Conservation (phyloP, 768 basidiomycete species). For the Suillus tomentosus region DNA sequence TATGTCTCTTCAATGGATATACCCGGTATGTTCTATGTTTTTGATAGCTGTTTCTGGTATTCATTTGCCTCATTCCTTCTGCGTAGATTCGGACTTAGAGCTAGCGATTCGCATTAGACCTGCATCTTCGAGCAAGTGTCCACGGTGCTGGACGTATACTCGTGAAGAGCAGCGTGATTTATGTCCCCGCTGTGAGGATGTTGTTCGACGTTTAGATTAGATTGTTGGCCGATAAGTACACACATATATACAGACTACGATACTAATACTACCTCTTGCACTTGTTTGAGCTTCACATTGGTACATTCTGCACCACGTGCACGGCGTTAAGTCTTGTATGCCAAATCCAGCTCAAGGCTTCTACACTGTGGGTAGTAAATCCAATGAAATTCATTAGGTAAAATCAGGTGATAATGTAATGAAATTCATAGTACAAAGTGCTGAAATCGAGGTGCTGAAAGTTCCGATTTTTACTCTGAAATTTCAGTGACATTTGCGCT, state of each 20-base stretch:
- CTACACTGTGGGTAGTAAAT: too few relatives aligned
- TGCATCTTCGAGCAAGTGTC: conserved; percentile 70
- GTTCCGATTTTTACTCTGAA: too few relatives aligned
- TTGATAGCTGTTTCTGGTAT: conserved; percentile 6
- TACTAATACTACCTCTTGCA: background rate
- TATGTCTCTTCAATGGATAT: conserved; percentile 46
- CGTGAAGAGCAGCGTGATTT: conserved; percentile 50
- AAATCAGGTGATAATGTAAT: too few relatives aligned
- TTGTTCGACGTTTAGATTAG: conserved; percentile 13
- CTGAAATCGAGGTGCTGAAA: too few relatives aligned
- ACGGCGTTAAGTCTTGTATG: too few relatives aligned
- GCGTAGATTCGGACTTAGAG: conserved; percentile 14
- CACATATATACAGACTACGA: too few relatives aligned
- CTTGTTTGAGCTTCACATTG: background rate
- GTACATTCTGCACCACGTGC: background rate
- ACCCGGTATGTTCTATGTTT: conserved; percentile 39
- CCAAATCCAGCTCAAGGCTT: too few relatives aligned
- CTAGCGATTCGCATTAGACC: conserved; percentile 61
- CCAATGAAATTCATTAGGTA: too few relatives aligned
- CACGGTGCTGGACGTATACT: conserved; percentile 87
- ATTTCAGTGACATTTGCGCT: too few relatives aligned
- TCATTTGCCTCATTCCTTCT: background rate
- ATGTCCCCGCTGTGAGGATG: conserved; percentile 62
- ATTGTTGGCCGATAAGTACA: background rate
- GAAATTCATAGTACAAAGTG: too few relatives aligned